Base-by-base conservation (phyloP, 352 stramenopile genomes). In the Phytophthora megakarya region DNA sequence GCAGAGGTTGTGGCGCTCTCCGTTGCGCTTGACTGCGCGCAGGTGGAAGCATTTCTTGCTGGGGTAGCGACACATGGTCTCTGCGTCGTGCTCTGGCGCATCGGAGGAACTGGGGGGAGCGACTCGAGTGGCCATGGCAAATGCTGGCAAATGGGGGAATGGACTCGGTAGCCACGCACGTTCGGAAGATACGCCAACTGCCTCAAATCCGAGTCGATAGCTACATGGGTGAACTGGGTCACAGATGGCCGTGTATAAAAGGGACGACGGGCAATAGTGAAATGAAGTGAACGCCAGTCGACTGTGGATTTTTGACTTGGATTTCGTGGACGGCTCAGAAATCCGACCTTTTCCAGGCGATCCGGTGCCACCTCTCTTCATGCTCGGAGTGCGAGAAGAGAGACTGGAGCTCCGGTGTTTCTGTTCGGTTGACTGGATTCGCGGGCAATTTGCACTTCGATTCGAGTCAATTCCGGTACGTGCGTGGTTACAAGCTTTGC, bases 1-100 rank as follows among this genome's bases (percentile, higher is more conserved):
- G 53, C 81, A 90, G 18, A 88, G 63, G 19, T 81, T 80, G 53
- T 90, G 81, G 32, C 70, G 71, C 22, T 84, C 61, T 16, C 65
- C 72, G 44, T 77, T 80, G 53, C 65, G 70, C 35, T 86, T 86
- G 28, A 81, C 46, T 16, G 73, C 73, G 50, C 78, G 78, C 26
- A 21, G 40, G 38, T 72, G 73, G 42, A 30, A 70, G 49, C 78
- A 87, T n/a, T 73, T 72, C 44, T 87, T 87, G 71, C 71, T 84
- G 30, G 66, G 73, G 47, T 87, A 87, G 52, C 72, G 70, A 51
- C 72, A 80, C 65, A 81, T 73, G 38, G 23, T 35, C n/a, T 65
- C 40, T 9, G 46, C 12, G 25, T 76, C 53, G 43, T 65, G 48
- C n/a, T 65, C 47, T 19, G 35, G 32, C n/a, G 48, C 16, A 18